phyloP scores from a whole-genome alignment of 2,329 filamentous ascomycete species.

The Orbilia brochopaga region DNA sequence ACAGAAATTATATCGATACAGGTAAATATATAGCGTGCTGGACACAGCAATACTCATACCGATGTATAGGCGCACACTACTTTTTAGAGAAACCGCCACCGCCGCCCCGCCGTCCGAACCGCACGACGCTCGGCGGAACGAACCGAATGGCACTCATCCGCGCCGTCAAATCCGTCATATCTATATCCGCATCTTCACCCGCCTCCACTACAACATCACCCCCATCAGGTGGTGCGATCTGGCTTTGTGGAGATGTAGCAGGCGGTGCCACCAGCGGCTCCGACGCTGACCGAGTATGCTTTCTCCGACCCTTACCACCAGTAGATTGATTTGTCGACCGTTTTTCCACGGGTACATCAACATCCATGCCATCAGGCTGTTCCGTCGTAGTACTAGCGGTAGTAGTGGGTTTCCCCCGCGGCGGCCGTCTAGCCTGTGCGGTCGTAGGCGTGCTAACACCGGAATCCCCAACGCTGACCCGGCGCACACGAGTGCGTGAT shows the following conservation, averaged over 20 bases:
- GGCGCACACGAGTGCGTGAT: slow-evolving; percentile 29
- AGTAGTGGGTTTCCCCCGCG: not conserved
- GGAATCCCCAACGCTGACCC: slow-evolving; percentile 21
- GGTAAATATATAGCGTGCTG: too few species aligned
- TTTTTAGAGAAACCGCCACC: slow-evolving; percentile 37
- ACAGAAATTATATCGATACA: too few species aligned
- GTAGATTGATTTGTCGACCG: too few species aligned
- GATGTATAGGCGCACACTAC: not conserved
- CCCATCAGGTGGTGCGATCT: not conserved
- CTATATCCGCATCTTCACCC: slow-evolving; percentile 19
- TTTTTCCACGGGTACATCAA: too few species aligned
- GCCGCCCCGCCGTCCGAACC: slow-evolving; percentile 30
- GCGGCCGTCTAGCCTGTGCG: not conserved
- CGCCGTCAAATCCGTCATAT: slow-evolving; percentile 37
- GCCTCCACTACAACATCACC: not conserved
- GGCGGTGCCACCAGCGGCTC: not conserved
- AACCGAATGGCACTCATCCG: slow-evolving; percentile 39
- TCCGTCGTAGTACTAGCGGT: too few species aligned
- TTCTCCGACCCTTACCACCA: too few species aligned
- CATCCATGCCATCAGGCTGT: too few species aligned
- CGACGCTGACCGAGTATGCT: not conserved
- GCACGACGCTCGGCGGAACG: slow-evolving; percentile 36
- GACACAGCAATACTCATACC: not conserved
- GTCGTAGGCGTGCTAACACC: not conserved
- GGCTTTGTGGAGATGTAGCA: not conserved